phyloP scores from a whole-genome alignment of 2,329 filamentous ascomycete species.

The Malbranchea cinnamomea region DNA sequence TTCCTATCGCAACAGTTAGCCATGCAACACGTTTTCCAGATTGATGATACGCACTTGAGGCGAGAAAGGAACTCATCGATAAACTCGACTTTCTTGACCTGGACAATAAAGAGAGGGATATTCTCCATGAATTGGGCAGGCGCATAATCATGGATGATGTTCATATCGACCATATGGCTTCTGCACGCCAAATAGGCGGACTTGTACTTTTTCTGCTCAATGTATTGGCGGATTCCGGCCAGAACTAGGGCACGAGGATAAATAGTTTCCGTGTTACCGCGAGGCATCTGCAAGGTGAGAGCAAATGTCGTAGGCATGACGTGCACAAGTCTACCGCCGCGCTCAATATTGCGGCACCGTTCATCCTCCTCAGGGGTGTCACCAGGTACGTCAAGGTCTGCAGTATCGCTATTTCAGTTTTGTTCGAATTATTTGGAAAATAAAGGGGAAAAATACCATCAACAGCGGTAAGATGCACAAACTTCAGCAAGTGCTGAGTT shows the following conservation, averaged over 20 bases:
- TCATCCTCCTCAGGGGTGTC: constrained; percentile 90
- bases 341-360: constrained; percentile 78
- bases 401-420: constrained; percentile 12
- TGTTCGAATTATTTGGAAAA: neutral
- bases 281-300: constrained; percentile 82
- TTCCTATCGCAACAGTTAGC: constrained; percentile 36
- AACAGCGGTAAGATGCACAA: constrained; percentile 60
- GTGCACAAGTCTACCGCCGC: constrained; percentile 72
- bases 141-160: constrained; percentile 88
- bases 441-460: constrained; percentile 39
- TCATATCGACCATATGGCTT: constrained; percentile 92
- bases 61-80: constrained; percentile 87
- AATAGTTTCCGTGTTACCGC: constrained; percentile 90
- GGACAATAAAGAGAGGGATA: constrained; percentile 63
- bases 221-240: constrained; percentile 68
- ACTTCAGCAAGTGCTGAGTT: constrained; percentile 82
- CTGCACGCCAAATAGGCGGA: constrained; percentile 77
- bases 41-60: constrained; percentile 49
- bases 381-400: constrained; percentile 64
- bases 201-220: constrained; percentile 67
- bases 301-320: constrained; percentile 79
- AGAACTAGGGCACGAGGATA: constrained; percentile 86
- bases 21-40: neutral
- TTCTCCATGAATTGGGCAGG: constrained; percentile 70
- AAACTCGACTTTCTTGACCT: constrained; percentile 65